These are phyloP conservation scores for Malassezia equina DNA, from an alignment of 1,284 basidiomycete genomes.

Conservation along the genomic window DNA sequence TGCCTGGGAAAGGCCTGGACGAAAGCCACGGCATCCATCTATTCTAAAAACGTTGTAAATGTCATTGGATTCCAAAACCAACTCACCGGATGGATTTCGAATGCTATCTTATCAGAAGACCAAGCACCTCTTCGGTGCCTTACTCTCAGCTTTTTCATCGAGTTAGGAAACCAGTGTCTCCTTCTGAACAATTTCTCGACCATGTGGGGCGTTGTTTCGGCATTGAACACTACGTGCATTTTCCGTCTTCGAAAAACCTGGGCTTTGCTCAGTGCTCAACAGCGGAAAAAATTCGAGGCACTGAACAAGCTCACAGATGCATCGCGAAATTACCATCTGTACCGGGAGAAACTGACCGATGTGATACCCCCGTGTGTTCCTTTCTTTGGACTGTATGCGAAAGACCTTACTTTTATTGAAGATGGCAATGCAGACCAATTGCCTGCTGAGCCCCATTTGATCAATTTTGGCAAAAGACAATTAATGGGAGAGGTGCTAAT, in stretches of 20 bases:
- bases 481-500: slow-evolving; percentile 87
- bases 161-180: slow-evolving; percentile 54
- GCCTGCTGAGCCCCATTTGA: slow-evolving; percentile 55
- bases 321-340: slow-evolving; percentile 84
- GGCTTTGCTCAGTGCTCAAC: slow-evolving; percentile 68
- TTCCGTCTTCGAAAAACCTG: slow-evolving; percentile 85
- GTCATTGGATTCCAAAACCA: slow-evolving; percentile 57
- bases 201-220: slow-evolving; percentile 89
- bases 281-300: slow-evolving; percentile 50
- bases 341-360: slow-evolving; percentile 71
- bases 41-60: slow-evolving; percentile 67
- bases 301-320: slow-evolving; percentile 78
- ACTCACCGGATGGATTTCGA: slow-evolving; percentile 82
- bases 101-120: slow-evolving; percentile 71
- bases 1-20: slow-evolving; percentile 58
- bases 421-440: slow-evolving; percentile 89
- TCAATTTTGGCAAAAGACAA: slow-evolving; percentile 92
- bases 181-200: slow-evolving; percentile 85
- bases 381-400: slow-evolving; percentile 94
- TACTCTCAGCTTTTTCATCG: slow-evolving; percentile 5
- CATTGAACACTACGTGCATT: slow-evolving; percentile 86
- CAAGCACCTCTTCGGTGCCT: not conserved
- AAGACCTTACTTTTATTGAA: slow-evolving; percentile 90
- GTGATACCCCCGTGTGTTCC: slow-evolving; percentile 92
- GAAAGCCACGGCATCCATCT: slow-evolving; percentile 20